Base-by-base conservation (phyloP, 768 basidiomycete species). In the Leccinum incarnatum region DNA sequence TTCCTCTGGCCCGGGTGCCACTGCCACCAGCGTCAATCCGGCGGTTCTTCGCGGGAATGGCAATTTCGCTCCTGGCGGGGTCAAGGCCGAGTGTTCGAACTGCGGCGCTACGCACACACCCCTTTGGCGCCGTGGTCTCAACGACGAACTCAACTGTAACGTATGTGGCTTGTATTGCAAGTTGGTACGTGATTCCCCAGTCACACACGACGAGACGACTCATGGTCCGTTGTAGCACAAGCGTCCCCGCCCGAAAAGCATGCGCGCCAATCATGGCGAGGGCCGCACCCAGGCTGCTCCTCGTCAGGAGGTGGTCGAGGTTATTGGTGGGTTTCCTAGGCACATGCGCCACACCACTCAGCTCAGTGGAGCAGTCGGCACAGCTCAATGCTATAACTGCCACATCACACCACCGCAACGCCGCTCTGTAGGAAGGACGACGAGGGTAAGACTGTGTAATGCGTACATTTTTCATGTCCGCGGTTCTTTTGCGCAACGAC, bases 391-490 rank as follows among this genome's bases (percentile, higher is more conserved):
- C 76, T 91, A 87, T 74, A 93, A 93, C 68, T 93, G 91, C 76
- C 88, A 92, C 25, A 27, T 27, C 25, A 27, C 67, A 93, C 92
- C 23, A 93, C 89, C 3, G 89, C 91, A 14, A 93, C 92, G 5
- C 92, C 92, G n/a, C 82, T 93, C 42, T 93, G 91, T 91, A 82
- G 91, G 62, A 93, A 93, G 74, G 92, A 93, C 65, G 91, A 93
- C 65, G 92, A 93, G 74, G 91, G 91, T 55, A 91, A 91, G 78
- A 93, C 91, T 0, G 90, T 93, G 92, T 78, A 93, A 93, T 66
- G 91, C 92, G 88, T 93, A 71, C 73, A 88, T 83, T n/a, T 47
- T 47, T 52, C n/a, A 5, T 17, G 14, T 53, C 9, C 10, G 27
- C 37, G n/a, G 34, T 58, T 54, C 48, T n/a, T 54, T 51, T 55